phyloP scores from a whole-genome alignment of 2,329 filamentous ascomycete species.

The Claviceps capensis region DNA sequence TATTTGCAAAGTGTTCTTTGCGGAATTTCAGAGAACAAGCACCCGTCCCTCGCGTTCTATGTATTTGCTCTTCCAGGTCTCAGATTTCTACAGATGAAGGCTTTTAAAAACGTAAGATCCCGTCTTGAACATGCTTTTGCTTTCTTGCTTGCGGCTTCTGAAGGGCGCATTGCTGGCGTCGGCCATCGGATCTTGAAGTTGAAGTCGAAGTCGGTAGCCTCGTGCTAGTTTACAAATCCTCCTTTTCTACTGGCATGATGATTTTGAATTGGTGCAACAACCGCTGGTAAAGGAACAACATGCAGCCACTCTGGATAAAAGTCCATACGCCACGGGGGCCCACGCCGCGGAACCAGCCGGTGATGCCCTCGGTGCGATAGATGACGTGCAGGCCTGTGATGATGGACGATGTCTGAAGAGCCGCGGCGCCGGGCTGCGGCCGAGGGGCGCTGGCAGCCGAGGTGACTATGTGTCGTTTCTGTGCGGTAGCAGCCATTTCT shows the following conservation, averaged over 20 bases:
- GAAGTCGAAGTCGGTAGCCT: not conserved
- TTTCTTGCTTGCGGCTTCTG: not conserved
- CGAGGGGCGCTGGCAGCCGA: constrained; percentile 78
- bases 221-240: constrained; percentile 11
- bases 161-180: not conserved
- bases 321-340: constrained; percentile 92
- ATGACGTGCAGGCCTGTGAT: constrained; percentile 73
- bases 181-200: not conserved
- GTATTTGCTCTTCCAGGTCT: no score
- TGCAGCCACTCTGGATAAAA: constrained; percentile 89
- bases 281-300: constrained; percentile 90
- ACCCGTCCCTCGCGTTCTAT: no score
- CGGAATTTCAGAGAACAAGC: no score
- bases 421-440: constrained; percentile 62
- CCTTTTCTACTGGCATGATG: constrained; percentile 21
- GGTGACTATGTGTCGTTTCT: constrained; percentile 71
- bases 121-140: not conserved
- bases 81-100: no score
- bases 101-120: not conserved
- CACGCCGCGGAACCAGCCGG: constrained; percentile 88
- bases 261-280: constrained; percentile 63
- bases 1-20: no score
- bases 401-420: constrained; percentile 81
- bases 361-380: constrained; percentile 77
- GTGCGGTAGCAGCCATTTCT: constrained; percentile 29